phyloP scores from a whole-genome alignment of 169 alveolate genomes.

The Cryptosporidium sp. region DNA sequence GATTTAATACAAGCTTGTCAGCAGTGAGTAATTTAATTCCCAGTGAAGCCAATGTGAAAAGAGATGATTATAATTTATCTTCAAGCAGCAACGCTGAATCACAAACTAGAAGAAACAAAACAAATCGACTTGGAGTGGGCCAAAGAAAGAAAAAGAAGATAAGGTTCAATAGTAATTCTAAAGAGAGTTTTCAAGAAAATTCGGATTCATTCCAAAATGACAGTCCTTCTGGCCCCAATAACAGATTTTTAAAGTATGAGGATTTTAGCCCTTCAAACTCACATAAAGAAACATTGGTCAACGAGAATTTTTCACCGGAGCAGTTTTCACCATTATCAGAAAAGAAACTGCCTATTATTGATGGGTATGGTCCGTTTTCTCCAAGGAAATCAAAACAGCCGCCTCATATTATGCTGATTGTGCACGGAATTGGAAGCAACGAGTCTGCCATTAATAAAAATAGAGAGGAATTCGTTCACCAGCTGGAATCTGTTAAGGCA shows the following conservation, averaged over 20 bases:
- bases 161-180: background rate
- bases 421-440: conserved; percentile 71
- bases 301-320: conserved; percentile 2
- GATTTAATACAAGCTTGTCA: background rate
- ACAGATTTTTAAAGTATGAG: background rate
- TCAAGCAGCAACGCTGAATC: background rate
- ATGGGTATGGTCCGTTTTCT: conserved; percentile 72
- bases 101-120: background rate
- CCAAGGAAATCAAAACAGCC: conserved; percentile 74
- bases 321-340: conserved; percentile 25
- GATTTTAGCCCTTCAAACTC: conserved; percentile 16
- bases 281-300: background rate
- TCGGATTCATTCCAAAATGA: conserved; percentile 14
- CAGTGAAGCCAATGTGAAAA: background rate
- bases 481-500: conserved; percentile 55
- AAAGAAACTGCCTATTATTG: conserved; percentile 51
- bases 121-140: background rate
- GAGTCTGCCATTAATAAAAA: conserved; percentile 60
- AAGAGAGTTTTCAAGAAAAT: background rate
- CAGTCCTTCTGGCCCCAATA: background rate
- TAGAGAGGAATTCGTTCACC: conserved; percentile 63
- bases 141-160: conserved; percentile 1
- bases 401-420: conserved; percentile 67
- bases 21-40: background rate
- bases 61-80: background rate